Conservation (phyloP, 148 eudicot genomes). For the Rhododendron ovatum region DNA sequence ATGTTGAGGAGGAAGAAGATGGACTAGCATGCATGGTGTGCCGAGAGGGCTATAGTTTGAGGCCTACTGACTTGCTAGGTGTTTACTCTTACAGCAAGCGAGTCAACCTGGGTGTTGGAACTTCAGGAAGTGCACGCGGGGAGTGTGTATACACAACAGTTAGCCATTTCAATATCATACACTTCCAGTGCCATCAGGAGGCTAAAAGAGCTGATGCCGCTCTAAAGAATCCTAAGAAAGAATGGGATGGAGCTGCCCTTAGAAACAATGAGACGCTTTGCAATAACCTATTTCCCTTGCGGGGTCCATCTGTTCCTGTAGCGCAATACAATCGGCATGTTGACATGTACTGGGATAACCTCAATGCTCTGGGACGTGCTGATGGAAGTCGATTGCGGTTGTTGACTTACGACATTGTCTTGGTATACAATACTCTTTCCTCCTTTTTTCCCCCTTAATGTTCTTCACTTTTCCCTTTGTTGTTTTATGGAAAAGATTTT, state of each 20-base stretch:
- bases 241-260: slow-evolving; percentile 98
- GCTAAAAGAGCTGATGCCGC: slow-evolving; percentile 98
- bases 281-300: slow-evolving; percentile 83
- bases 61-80: slow-evolving; percentile 83
- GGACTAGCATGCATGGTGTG: slow-evolving; percentile 99
- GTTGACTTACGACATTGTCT: slow-evolving; percentile 91
- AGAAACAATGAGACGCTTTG: slow-evolving; percentile 95
- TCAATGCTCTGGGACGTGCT: slow-evolving; percentile 96
- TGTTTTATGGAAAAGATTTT: neutral
- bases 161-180: slow-evolving; percentile 96
- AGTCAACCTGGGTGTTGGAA: slow-evolving; percentile 83
- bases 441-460: neutral
- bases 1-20: slow-evolving; percentile 94
- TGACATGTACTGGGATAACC: slow-evolving; percentile 93
- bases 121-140: slow-evolving; percentile 76
- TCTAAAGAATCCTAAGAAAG: slow-evolving; percentile 82
- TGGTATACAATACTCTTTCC: slow-evolving; percentile 47
- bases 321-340: slow-evolving; percentile 81
- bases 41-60: slow-evolving; percentile 88
- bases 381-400: slow-evolving; percentile 91
- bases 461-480: neutral
- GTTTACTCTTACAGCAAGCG: slow-evolving; percentile 94
- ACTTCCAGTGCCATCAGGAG: slow-evolving; percentile 98
- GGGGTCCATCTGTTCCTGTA: slow-evolving; percentile 88
- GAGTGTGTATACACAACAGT: slow-evolving; percentile 97